Conservation (phyloP, 177 flowering plant genomes). For the Vitis hybrid region DNA sequence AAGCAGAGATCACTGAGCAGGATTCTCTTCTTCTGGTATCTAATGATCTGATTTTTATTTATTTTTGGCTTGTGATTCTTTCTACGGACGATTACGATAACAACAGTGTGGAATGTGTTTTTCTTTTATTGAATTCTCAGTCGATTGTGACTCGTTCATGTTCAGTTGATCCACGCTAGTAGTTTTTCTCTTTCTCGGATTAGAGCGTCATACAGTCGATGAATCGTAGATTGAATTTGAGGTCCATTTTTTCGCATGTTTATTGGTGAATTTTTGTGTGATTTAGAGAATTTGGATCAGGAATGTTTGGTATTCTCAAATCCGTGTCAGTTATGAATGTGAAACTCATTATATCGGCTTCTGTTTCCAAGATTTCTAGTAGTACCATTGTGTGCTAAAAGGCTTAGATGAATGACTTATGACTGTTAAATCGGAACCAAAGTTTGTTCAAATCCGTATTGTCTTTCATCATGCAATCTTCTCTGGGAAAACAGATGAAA, state of each 20-base stretch:
- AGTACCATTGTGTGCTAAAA: background rate
- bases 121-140: background rate
- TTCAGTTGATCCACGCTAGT: too few relatives aligned
- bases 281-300: background rate
- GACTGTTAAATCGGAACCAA: too few relatives aligned
- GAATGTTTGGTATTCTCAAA: background rate
- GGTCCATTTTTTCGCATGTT: background rate
- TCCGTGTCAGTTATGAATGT: background rate
- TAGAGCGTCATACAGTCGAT: background rate
- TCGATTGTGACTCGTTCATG: background rate
- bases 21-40: constrained; percentile 84
- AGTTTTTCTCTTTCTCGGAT: too few relatives aligned
- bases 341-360: background rate
- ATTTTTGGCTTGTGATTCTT: background rate
- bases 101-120: background rate
- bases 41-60: background rate
- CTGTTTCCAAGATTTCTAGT: background rate
- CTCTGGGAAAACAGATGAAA: too few relatives aligned
- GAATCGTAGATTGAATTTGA: background rate
- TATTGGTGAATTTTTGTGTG: background rate
- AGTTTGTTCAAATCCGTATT: too few relatives aligned
- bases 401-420: too few relatives aligned
- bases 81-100: background rate
- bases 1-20: constrained; percentile 87
- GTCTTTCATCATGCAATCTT: too few relatives aligned